These are phyloP conservation scores for Capsaspora owczarzaki DNA, from an alignment of 78 protist species.

Conservation along the genomic window DNA sequence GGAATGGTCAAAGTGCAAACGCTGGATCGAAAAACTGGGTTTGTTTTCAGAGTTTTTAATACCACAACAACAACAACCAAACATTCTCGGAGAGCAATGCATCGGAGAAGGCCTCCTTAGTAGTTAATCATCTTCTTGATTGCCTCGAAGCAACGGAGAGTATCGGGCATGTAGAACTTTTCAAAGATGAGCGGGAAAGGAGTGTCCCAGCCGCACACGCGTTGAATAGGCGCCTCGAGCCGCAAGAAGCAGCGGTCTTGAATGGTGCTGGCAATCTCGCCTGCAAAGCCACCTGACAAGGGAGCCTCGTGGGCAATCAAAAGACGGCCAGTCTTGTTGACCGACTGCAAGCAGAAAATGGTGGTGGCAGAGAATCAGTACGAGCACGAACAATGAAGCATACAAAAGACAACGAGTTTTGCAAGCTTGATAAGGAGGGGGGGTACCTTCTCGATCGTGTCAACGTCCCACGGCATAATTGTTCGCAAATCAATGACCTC, in stretches of 20 bases:
- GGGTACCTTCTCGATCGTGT: conserved; percentile 46
- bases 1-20: too few species aligned
- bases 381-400: too few species aligned
- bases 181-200: conserved; percentile 94
- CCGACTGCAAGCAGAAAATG: conserved; percentile 13
- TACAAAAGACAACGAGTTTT: too few species aligned
- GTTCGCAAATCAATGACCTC: conserved; percentile 80
- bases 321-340: conserved; percentile 78
- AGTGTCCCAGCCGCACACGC: conserved; percentile 90
- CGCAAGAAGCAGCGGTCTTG: conserved; percentile 77
- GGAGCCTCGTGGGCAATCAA: conserved; percentile 91
- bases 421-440: not conserved
- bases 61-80: too few species aligned
- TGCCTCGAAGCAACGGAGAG: conserved; percentile 67
- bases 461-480: conserved; percentile 79
- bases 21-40: too few species aligned
- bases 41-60: too few species aligned
- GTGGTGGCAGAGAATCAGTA: not conserved
- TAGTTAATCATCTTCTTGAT: conserved; percentile 58
- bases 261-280: conserved; percentile 80
- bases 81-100: too few species aligned
- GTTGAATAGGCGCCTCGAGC: conserved; percentile 85
- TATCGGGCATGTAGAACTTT: conserved; percentile 78
- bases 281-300: conserved; percentile 83
- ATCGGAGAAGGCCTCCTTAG: too few species aligned